Conservation (phyloP, 805 yeast species). For the Suhomyces sp. region DNA sequence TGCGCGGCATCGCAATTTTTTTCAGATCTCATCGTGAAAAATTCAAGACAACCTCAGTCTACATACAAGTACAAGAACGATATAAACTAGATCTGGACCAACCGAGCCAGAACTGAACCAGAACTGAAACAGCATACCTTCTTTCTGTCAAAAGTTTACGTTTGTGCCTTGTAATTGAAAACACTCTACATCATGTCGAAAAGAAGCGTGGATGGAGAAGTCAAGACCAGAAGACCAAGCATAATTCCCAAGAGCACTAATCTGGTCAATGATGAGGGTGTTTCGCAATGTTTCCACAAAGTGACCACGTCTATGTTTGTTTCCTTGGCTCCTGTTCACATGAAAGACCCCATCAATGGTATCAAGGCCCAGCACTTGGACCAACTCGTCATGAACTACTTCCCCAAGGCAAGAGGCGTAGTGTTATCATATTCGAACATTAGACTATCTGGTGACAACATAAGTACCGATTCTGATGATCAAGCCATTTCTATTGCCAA, state of each 20-base stretch:
- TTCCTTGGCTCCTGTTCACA: constrained; percentile 82
- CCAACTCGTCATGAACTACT: constrained; percentile 82
- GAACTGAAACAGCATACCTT: too few species aligned
- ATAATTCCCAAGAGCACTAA: constrained; percentile 19
- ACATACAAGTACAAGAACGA: neutral
- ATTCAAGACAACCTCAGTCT: neutral
- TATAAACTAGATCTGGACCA: neutral
- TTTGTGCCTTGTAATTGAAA: neutral
- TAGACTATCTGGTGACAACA: constrained; percentile 44
- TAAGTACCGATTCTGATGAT: constrained; percentile 37
- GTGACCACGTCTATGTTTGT: constrained; percentile 66
- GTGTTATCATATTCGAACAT: constrained; percentile 76
- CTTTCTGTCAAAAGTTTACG: neutral
- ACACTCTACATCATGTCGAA: constrained; percentile 1
- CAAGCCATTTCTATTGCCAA: constrained; percentile 52
- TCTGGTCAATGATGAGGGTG: constrained; percentile 40
- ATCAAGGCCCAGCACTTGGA: constrained; percentile 85
- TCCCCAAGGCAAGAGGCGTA: constrained; percentile 71
- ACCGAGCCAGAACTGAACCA: neutral
- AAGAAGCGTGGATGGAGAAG: constrained; percentile 4
- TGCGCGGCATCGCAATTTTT: constrained; percentile 2
- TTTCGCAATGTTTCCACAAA: constrained; percentile 67
- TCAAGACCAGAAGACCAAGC: constrained; percentile 5
- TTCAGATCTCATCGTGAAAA: constrained; percentile 1
- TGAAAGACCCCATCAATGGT: constrained; percentile 70